These are phyloP conservation scores for Binderoboletus segoi DNA, from an alignment of 1,284 basidiomycete species.

Conservation along the genomic window DNA sequence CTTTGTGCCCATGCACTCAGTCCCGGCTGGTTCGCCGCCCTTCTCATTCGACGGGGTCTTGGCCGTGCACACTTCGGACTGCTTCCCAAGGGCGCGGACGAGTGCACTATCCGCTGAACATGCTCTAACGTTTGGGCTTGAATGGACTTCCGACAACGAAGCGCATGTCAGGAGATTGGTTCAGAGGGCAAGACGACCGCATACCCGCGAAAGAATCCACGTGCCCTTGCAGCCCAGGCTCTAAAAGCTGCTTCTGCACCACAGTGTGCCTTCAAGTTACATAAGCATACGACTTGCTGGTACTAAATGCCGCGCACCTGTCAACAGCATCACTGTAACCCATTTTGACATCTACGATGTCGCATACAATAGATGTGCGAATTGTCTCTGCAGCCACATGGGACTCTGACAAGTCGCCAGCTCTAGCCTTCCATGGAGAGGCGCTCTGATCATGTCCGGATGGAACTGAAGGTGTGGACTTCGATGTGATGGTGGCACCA, in stretches of 20 bases:
- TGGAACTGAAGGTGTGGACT: not conserved
- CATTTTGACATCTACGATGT: not conserved
- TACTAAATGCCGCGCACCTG: constrained; percentile 1
- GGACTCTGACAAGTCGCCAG: not conserved
- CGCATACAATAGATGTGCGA: not conserved
- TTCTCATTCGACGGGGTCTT: not conserved
- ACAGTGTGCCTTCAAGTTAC: not conserved
- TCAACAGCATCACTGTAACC: not conserved
- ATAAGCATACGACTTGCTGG: not conserved
- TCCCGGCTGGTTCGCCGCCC: not conserved
- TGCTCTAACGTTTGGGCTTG: not conserved
- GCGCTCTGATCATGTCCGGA: not conserved
- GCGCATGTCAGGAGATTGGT: not conserved
- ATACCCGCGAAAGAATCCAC: not conserved
- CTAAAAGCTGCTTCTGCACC: not conserved
- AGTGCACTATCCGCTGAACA: not conserved
- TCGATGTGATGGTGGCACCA: not conserved
- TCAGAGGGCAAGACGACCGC: not conserved
- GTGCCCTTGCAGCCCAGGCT: not conserved
- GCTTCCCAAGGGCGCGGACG: not conserved
- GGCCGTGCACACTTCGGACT: not conserved
- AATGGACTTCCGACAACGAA: not conserved
- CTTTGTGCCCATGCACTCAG: not conserved
- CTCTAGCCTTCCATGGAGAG: not conserved
- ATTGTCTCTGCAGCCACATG: not conserved